phyloP scores from a whole-genome alignment of 495 filamentous ascomycete species.

The Astrocystis sublimbata region DNA sequence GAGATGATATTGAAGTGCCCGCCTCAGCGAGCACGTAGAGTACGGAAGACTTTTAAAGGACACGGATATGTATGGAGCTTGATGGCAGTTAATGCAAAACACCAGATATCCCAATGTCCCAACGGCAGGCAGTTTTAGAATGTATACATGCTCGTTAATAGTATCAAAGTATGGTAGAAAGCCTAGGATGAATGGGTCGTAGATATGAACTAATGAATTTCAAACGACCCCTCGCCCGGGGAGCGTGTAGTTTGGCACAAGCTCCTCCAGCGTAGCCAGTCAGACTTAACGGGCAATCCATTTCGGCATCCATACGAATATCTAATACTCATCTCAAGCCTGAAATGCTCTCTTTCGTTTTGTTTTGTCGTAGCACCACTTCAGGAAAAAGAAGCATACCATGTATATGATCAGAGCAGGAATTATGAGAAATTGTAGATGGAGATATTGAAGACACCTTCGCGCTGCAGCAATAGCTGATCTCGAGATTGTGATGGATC shows the following conservation, averaged over 20 bases:
- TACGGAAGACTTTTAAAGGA: not conserved
- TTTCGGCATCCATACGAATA: no score
- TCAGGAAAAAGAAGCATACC: no score
- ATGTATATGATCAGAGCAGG: no score
- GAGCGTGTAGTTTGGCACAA: not conserved
- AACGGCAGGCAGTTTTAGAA: not conserved
- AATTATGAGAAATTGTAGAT: no score
- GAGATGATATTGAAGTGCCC: not conserved
- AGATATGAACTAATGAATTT: not conserved
- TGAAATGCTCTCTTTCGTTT: no score
- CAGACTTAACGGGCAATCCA: no score
- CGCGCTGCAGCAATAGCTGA: no score
- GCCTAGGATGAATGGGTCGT: not conserved
- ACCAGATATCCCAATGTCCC: not conserved
- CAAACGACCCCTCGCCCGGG: not conserved
- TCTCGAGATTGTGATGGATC: no score
- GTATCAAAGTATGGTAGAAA: not conserved
- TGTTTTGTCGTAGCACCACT: no score
- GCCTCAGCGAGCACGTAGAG: not conserved
- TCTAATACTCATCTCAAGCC: not conserved
- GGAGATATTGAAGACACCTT: no score
- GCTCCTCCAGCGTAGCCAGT: not conserved
- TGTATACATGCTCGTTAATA: not conserved
- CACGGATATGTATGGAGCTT: not conserved
- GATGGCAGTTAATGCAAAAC: not conserved